These are phyloP conservation scores for Phlegmacium glaucopus DNA, from an alignment of 768 basidiomycete genomes.

Conservation along the genomic window DNA sequence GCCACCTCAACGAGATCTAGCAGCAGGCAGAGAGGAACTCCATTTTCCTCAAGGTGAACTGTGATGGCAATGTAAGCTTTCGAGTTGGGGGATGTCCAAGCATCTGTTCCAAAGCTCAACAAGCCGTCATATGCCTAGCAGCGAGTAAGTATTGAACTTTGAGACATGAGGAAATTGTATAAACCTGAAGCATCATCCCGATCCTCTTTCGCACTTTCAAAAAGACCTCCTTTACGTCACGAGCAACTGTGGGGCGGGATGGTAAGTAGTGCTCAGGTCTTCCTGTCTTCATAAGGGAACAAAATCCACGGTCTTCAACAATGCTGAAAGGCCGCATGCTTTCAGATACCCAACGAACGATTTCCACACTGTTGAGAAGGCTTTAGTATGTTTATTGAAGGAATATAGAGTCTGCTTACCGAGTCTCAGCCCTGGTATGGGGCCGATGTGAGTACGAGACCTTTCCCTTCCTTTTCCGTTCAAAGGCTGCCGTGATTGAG, in stretches of 20 bases:
- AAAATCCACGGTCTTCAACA: constrained; percentile 22
- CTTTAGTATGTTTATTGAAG: neutral
- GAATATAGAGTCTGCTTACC: constrained; percentile 12
- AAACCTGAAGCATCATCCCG: constrained; percentile 25
- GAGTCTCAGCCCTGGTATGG: constrained; percentile 19
- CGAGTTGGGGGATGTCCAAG: constrained; percentile 36
- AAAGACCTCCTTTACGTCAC: constrained; percentile 21
- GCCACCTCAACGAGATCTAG: constrained; percentile 37
- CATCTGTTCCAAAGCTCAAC: constrained; percentile 11
- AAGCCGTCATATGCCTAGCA: constrained; percentile 4
- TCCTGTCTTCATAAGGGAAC: constrained; percentile 28
- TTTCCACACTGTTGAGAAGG: constrained; percentile 19
- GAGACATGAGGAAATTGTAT: constrained; percentile 5
- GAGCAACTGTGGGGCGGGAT: constrained; percentile 23
- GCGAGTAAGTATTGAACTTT: neutral
- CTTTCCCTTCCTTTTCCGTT: constrained; percentile 23
- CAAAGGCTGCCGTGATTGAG: constrained; percentile 26
- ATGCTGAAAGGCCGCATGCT: constrained; percentile 4
- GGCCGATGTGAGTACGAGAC: constrained; percentile 26
- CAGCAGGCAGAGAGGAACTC: constrained; percentile 21
- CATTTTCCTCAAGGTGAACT: constrained; percentile 30
- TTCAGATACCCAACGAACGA: constrained; percentile 32
- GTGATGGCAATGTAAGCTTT: constrained; percentile 26
- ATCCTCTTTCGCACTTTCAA: constrained; percentile 11
- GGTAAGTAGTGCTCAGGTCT: constrained; percentile 31